Evolutionary conservation across 306 rosid genomes (phyloP).

Genomic region (Mimosa pudica): DNA sequence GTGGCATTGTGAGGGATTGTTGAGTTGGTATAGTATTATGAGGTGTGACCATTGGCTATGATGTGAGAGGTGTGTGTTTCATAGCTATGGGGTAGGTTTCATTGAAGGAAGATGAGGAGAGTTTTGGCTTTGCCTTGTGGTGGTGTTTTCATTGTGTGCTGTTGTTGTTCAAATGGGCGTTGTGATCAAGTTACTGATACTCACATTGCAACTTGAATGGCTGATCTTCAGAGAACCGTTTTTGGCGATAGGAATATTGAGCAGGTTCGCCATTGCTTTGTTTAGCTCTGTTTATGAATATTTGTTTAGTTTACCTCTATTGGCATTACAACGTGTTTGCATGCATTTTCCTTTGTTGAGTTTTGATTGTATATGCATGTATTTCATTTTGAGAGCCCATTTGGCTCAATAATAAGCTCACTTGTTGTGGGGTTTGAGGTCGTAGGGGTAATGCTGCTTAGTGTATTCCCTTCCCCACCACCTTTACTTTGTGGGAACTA

Average conservation of each 20-base stretch:
- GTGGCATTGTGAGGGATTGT: slow-evolving; percentile 16
- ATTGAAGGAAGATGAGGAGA: slow-evolving; percentile 49
- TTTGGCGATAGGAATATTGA: slow-evolving; percentile 75
- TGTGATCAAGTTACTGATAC: slow-evolving; percentile 51
- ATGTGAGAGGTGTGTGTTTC: slow-evolving; percentile 30
- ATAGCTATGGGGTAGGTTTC: slow-evolving; percentile 51
- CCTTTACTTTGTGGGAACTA: too few relatives aligned
- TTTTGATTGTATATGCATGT: neutral
- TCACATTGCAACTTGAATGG: slow-evolving; percentile 84
- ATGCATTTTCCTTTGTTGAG: neutral
- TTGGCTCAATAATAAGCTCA: too few relatives aligned
- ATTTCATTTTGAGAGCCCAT: too few relatives aligned
- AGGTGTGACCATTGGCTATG: slow-evolving; percentile 42
- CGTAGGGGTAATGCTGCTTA: too few relatives aligned
- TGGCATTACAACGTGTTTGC: neutral
- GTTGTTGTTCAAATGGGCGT: slow-evolving; percentile 65
- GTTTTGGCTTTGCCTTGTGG: slow-evolving; percentile 41
- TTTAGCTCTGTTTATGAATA: slow-evolving; percentile 1
- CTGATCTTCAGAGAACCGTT: slow-evolving; percentile 71
- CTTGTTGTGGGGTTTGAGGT: too few relatives aligned
- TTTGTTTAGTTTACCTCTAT: neutral
- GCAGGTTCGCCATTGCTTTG: slow-evolving; percentile 57
- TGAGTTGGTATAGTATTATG: slow-evolving; percentile 33
- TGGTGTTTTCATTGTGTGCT: slow-evolving; percentile 43
- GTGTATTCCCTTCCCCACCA: too few relatives aligned